phyloP scores from a whole-genome alignment of 345 rosid species.

The Turritis glabra region DNA sequence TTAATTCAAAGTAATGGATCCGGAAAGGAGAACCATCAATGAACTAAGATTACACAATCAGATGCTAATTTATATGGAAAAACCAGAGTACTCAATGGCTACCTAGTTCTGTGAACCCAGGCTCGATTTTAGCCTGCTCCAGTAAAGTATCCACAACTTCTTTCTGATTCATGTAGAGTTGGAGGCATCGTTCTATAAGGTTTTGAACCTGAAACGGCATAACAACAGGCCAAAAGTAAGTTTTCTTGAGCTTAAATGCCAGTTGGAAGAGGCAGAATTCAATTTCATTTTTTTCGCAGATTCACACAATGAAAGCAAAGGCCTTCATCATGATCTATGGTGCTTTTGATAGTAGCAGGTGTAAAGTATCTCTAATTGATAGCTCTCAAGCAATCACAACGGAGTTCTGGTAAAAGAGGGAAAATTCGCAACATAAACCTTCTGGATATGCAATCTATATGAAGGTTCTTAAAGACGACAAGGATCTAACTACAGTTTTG shows the following conservation, averaged over 20 bases:
- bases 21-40: neutral
- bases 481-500: neutral
- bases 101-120: conserved; percentile 97
- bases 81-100: conserved; percentile 19
- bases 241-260: neutral
- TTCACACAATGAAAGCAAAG: neutral
- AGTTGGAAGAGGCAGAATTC: neutral
- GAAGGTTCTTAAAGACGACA: neutral
- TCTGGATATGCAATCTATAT: neutral
- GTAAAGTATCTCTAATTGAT: neutral
- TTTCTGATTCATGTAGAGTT: conserved; percentile 90
- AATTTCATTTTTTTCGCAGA: neutral
- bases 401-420: neutral
- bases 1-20: neutral
- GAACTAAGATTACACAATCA: neutral
- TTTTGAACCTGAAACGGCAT: conserved; percentile 75
- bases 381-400: neutral
- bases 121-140: conserved; percentile 90
- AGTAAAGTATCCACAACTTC: conserved; percentile 91
- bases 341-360: neutral
- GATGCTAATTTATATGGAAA: neutral
- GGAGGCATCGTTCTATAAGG: conserved; percentile 93
- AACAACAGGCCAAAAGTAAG: neutral
- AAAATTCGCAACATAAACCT: neutral
- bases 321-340: neutral